Base-by-base conservation (phyloP, 805 yeast genomes). In the Priceomyces carsonii region DNA sequence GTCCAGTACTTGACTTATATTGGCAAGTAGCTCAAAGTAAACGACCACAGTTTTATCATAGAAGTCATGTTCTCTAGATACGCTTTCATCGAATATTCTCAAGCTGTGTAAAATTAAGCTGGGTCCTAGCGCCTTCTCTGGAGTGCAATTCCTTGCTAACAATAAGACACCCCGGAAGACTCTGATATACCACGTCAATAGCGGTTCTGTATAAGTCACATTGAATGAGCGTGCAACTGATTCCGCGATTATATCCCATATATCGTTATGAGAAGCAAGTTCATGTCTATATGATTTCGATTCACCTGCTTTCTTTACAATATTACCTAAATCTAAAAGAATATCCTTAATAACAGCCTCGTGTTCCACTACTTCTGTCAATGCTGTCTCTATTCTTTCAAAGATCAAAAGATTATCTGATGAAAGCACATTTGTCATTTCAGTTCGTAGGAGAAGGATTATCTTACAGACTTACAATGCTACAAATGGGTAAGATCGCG, bases 111-210 rank as follows among this genome's bases (percentile, higher is more conserved):
- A 32, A 14, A 45, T 14, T 7, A 21, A 13, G 8, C 23, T 19
- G 15, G 29, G 18, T 8, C n/a, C n/a, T 42, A 38, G 18, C 23
- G 53, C 43, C 1, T 45, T 18, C 12, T 43, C 42, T 4, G 62
- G 64, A 1, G 70, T 61, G 16, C 75, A 43, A 44, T 77, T 78
- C 40, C 84, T 55, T 18, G 68, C 55, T n/a, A 78, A 36, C n/a
- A 79, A 42, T 1, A 76, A 36, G 1, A 68, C 44, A 1, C 80
- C 84, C 45, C 82, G 58, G 3, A 71, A 36, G 3, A 69, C 42
- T 27, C 82, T 55, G 5, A 57, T 18, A 18, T 49, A 45, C 5
- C 38, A 24, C 2, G 35, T 26, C 10, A 29, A 26, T 5, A 20
- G 18, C 3, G 45, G 34, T 10, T 33, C 34, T 5, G 13, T 20